phyloP scores from a whole-genome alignment of 2,329 filamentous ascomycete species.

The Alternaria gaisen region DNA sequence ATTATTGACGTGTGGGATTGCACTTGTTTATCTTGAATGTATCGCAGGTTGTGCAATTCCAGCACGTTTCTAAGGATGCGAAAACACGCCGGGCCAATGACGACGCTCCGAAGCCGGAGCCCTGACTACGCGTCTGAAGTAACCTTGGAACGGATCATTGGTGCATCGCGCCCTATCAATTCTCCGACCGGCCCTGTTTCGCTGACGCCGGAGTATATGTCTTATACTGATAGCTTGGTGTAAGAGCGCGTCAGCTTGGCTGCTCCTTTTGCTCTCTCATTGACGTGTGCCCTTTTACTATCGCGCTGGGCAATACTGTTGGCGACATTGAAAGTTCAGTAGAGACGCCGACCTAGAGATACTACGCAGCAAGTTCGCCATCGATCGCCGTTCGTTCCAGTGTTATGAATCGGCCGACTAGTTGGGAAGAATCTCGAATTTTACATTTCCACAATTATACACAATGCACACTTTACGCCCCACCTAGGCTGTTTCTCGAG shows the following conservation, averaged over 20 bases:
- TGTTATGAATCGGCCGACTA: neutral
- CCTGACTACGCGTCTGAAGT: slow-evolving; percentile 36
- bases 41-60: slow-evolving; percentile 27
- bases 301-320: slow-evolving; percentile 16
- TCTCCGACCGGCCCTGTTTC: slow-evolving; percentile 11
- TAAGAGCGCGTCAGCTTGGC: slow-evolving; percentile 7
- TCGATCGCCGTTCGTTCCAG: neutral
- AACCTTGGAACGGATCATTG: slow-evolving; percentile 23
- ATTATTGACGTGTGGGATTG: slow-evolving; percentile 21
- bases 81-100: slow-evolving; percentile 30
- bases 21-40: slow-evolving; percentile 32
- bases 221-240: slow-evolving; percentile 8
- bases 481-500: neutral
- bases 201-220: neutral
- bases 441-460: neutral
- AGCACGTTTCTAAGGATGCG: slow-evolving; percentile 25
- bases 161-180: slow-evolving; percentile 28
- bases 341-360: neutral
- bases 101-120: slow-evolving; percentile 40
- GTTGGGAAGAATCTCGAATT: neutral
- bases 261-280: slow-evolving; percentile 8
- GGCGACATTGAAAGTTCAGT: neutral
- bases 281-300: slow-evolving; percentile 7
- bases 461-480: neutral
- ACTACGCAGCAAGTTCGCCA: neutral